These are phyloP conservation scores for Podospora conica DNA, from an alignment of 495 filamentous ascomycete species.

Conservation along the genomic window DNA sequence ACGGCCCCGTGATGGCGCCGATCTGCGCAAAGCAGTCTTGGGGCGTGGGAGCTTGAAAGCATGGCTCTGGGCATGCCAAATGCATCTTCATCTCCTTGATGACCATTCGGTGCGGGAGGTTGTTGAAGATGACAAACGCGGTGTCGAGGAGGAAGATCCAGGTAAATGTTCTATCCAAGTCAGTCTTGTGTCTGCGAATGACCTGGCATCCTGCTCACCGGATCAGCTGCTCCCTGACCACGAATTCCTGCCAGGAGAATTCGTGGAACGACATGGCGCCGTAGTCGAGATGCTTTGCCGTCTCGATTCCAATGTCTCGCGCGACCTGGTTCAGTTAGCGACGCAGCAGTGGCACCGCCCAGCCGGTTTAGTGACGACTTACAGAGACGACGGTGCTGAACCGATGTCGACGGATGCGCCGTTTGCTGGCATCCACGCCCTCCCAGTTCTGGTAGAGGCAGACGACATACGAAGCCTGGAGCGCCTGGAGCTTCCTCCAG, in stretches of 20 bases:
- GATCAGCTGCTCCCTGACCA: conserved; percentile 25
- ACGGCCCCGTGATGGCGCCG: conserved; percentile 18
- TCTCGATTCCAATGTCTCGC: conserved; percentile 25
- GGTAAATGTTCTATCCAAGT: conserved; percentile 12
- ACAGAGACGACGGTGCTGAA: conserved; percentile 29
- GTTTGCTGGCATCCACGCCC: conserved; percentile 22
- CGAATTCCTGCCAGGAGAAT: conserved; percentile 24
- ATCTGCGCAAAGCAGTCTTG: conserved; percentile 23
- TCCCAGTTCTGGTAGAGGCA: conserved; percentile 30
- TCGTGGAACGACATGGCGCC: conserved; percentile 17
- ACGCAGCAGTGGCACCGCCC: not conserved
- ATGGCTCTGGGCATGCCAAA: conserved; percentile 26
- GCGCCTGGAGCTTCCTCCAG: conserved; percentile 21
- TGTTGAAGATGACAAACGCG: conserved; percentile 32
- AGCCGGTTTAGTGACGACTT: not conserved
- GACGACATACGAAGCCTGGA: conserved; percentile 25
- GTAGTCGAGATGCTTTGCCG: conserved; percentile 24
- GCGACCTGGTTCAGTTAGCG: conserved; percentile 13
- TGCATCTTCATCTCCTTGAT: conserved; percentile 33
- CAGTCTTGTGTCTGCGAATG: not conserved
- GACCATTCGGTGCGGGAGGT: conserved; percentile 30
- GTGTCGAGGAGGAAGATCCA: conserved; percentile 29
- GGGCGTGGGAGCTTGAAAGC: conserved; percentile 23
- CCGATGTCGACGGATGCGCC: conserved; percentile 25
- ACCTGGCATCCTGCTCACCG: conserved; percentile 13